A percentile compares a stretch with the other conserved stretches of the same genome.
phyloP scores from a whole-genome alignment of 2,329 filamentous ascomycete genomes.

The Aureobasidium subglaciale region DNA sequence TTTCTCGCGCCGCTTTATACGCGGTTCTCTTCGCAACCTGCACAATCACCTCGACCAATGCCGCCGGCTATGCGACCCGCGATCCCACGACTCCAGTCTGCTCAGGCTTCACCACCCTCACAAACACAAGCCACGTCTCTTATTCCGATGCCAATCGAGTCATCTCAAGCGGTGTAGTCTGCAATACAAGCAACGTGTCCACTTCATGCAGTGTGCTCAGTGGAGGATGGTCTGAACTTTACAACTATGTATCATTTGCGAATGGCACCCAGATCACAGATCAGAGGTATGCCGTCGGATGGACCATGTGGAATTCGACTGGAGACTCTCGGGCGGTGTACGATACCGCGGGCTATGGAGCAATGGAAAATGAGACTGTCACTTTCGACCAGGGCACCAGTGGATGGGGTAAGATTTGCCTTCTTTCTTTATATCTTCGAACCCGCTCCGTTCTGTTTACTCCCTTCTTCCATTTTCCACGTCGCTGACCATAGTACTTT shows the following conservation, averaged over 20 bases:
- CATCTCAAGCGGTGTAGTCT: not conserved
- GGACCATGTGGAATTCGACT: not conserved
- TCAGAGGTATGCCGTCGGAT: not conserved
- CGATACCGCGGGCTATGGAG: not conserved
- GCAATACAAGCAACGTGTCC: not conserved
- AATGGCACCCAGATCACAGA: not conserved
- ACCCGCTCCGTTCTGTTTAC: no score
- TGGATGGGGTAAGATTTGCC: not conserved
- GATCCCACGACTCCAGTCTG: not conserved
- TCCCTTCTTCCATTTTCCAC: no score
- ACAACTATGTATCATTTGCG: not conserved
- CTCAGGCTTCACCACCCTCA: not conserved
- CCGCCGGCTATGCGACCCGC: not conserved
- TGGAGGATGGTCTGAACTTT: not conserved
- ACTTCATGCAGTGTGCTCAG: not conserved
- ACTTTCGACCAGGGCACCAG: not conserved
- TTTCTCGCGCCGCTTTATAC: no score
- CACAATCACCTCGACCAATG: no score
- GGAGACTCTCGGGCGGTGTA: no score
- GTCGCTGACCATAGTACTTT: not conserved
- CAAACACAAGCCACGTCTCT: not conserved
- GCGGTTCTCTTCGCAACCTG: no score
- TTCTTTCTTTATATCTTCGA: no score
- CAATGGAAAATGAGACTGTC: not conserved
- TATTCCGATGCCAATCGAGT: no score